phyloP scores from a whole-genome alignment of 2,329 filamentous ascomycete species.

The Cytospora piceae region DNA sequence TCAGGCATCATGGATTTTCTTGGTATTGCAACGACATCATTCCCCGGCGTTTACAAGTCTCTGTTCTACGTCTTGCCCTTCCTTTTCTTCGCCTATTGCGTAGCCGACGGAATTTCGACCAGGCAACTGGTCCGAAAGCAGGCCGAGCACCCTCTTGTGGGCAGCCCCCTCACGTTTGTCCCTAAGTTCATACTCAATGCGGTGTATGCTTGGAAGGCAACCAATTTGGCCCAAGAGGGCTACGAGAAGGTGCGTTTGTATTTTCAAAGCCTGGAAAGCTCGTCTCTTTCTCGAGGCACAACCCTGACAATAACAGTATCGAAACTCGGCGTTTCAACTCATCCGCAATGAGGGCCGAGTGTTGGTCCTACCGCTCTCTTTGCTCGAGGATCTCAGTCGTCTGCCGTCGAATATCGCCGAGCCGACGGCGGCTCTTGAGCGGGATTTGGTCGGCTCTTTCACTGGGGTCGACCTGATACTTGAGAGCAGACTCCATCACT shows the following conservation, averaged over 20 bases:
- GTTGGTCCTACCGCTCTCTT: neutral
- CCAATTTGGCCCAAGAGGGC: neutral
- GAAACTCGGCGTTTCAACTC: neutral
- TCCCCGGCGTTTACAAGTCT: neutral
- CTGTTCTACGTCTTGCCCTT: neutral
- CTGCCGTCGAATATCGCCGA: slow-evolving; percentile 1
- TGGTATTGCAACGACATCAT: neutral
- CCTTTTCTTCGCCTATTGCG: neutral
- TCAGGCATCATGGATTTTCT: neutral
- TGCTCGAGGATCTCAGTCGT: slow-evolving; percentile 1
- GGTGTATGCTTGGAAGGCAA: slow-evolving; percentile 3
- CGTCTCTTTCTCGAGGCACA: neutral
- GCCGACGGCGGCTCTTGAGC: neutral
- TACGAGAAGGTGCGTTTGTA: neutral
- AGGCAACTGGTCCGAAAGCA: neutral
- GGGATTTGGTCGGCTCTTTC: neutral
- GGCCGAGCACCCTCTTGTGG: neutral
- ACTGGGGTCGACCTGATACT: slow-evolving; percentile 2
- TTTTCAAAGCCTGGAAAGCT: neutral
- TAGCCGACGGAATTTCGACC: neutral
- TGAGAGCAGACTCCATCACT: neutral
- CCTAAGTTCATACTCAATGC: neutral
- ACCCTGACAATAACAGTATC: neutral
- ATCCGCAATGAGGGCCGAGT: slow-evolving; percentile 2
- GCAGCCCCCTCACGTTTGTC: neutral